These are phyloP conservation scores for Sclerotinia sclerotiorum DNA, from an alignment of 2,329 filamentous ascomycete genomes.

Conservation along the genomic window DNA sequence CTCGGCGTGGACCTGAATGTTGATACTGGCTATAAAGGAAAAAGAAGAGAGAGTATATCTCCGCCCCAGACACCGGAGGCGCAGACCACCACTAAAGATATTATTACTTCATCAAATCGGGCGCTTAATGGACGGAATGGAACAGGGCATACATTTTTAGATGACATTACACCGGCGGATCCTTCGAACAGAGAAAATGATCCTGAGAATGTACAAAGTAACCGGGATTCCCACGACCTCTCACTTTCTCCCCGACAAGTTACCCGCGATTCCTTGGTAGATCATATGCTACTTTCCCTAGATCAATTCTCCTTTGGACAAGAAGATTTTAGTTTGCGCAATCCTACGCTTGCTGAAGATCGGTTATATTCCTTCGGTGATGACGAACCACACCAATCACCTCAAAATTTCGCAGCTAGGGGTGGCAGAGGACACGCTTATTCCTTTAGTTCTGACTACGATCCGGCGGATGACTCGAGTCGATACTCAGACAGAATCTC, in stretches of 20 bases:
- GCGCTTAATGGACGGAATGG: slow-evolving; percentile 35
- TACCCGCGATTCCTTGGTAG: slow-evolving; percentile 86
- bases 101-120: slow-evolving; percentile 30
- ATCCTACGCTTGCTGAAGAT: slow-evolving; percentile 36
- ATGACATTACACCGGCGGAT: slow-evolving; percentile 41
- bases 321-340: slow-evolving; percentile 33
- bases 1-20: slow-evolving; percentile 36
- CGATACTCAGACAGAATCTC: slow-evolving; percentile 52
- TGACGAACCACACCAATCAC: slow-evolving; percentile 36
- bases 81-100: slow-evolving; percentile 33
- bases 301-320: slow-evolving; percentile 72
- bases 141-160: slow-evolving; percentile 39
- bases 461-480: slow-evolving; percentile 54
- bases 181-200: slow-evolving; percentile 35
- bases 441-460: slow-evolving; percentile 63
- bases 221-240: slow-evolving; percentile 65
- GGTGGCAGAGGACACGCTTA: slow-evolving; percentile 45
- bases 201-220: slow-evolving; percentile 25
- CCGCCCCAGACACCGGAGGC: slow-evolving; percentile 36
- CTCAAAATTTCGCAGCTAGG: slow-evolving; percentile 34
- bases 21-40: slow-evolving; percentile 37
- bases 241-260: slow-evolving; percentile 74
- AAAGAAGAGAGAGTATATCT: slow-evolving; percentile 31
- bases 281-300: slow-evolving; percentile 92
- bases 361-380: slow-evolving; percentile 38